Percentiles rank a stretch among this genome's conserved stretches.
phyloP scores from a whole-genome alignment of 495 filamentous ascomycete genomes.

The Aspergillus saccharolyticus region DNA sequence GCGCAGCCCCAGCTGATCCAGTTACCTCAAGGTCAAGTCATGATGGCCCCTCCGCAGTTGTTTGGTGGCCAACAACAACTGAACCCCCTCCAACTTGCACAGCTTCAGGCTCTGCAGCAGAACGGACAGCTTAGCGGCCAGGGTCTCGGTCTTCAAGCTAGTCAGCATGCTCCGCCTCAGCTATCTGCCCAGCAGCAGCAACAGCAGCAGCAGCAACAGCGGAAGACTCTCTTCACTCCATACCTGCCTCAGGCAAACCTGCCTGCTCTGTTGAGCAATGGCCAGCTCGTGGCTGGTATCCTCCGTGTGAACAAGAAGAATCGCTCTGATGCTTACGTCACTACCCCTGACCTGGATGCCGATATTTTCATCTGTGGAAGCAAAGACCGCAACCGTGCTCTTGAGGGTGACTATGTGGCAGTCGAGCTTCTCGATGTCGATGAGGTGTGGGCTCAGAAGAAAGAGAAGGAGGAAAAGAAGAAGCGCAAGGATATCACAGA shows the following conservation, averaged over 20 bases:
- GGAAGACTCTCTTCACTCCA: constrained; percentile 97
- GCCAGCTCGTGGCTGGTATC: constrained; percentile 92
- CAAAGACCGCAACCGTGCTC: constrained; percentile 93
- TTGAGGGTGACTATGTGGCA: constrained; percentile 93
- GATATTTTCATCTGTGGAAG: constrained; percentile 99
- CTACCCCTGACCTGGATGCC: constrained; percentile 88
- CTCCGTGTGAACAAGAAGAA: constrained; percentile 99
- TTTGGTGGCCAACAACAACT: constrained; percentile 78
- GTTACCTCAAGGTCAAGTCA: constrained; percentile 76
- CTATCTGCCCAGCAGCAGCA: constrained; percentile 53
- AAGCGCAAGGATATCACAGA: constrained; percentile 98
- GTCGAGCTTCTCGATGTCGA: constrained; percentile 96
- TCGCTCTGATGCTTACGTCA: constrained; percentile 94
- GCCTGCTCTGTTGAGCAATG: constrained; percentile 83
- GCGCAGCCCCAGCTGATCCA: constrained; percentile 89
- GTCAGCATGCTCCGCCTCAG: constrained; percentile 69
- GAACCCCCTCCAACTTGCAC: constrained; percentile 81
- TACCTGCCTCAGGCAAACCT: constrained; percentile 94
- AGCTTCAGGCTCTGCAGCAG: constrained; percentile 83
- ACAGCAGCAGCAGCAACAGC: constrained; percentile 81
- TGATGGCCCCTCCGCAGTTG: constrained; percentile 65
- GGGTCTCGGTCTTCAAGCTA: constrained; percentile 61
- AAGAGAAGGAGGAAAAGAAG: constrained; percentile 99
- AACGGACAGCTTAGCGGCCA: constrained; percentile 78
- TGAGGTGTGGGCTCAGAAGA: constrained; percentile 97